These are phyloP conservation scores for Penicillium alfredii DNA, from an alignment of 495 filamentous ascomycete species.

Conservation along the genomic window DNA sequence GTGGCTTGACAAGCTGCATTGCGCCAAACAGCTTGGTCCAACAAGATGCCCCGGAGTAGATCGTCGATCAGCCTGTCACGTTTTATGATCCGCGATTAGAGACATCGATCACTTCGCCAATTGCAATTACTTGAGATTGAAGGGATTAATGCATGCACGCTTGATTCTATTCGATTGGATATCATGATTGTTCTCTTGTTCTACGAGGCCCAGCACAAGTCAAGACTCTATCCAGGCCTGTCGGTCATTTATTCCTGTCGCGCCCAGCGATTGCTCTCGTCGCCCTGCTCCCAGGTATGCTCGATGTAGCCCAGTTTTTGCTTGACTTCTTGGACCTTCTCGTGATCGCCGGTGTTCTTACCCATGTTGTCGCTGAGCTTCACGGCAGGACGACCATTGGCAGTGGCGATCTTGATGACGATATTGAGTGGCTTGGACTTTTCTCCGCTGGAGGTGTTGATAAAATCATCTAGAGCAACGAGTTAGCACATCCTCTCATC, in stretches of 20 bases:
- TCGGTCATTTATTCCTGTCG: constrained; percentile 10
- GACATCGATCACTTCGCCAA: too few relatives aligned
- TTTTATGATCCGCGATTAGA: too few relatives aligned
- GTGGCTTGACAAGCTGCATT: too few relatives aligned
- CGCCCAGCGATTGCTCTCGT: constrained; percentile 81
- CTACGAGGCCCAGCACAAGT: constrained; percentile 2
- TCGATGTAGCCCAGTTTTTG: constrained; percentile 77
- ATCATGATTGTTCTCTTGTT: constrained; percentile 6
- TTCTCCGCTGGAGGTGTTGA: constrained; percentile 54
- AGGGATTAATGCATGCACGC: too few relatives aligned
- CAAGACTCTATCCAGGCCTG: not conserved
- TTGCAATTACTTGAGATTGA: too few relatives aligned
- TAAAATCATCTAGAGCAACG: constrained; percentile 67
- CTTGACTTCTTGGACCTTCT: constrained; percentile 78
- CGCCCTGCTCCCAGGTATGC: constrained; percentile 72
- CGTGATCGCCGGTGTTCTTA: constrained; percentile 88
- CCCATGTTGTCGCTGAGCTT: constrained; percentile 97
- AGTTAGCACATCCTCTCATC: not conserved
- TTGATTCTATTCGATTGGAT: too few relatives aligned
- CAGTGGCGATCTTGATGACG: constrained; percentile 90
- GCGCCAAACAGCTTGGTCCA: too few relatives aligned
- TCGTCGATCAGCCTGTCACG: too few relatives aligned
- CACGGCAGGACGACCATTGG: constrained; percentile 72
- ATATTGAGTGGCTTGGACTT: constrained; percentile 96
- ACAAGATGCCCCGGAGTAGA: too few relatives aligned